Base-by-base conservation (phyloP, 202 grass and related monocot species). In the Digitaria exilis region DNA sequence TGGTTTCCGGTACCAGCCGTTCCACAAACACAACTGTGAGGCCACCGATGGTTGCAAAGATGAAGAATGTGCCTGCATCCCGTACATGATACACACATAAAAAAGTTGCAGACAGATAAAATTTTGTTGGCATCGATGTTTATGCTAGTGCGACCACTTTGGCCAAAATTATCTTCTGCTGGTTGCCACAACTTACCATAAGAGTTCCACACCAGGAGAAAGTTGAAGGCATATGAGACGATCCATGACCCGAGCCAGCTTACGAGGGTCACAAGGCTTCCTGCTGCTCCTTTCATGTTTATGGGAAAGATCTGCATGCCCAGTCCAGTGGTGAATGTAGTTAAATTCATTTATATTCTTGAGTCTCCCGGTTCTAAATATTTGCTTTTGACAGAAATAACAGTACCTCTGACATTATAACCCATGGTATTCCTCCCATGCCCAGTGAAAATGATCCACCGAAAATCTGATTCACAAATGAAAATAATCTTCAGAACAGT, bases 371-470 rank as follows among this genome's bases (percentile, higher is more conserved):
- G 30, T 17, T 85, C 72, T 34, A 37, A 56, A 46, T 21, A 50
- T 7, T 65, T 79, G 41, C 3, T 7, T 16, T 18, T 71, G 3
- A 43, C 77, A 67, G 10, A 34, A 49, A 81, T 21, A 26, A 48
- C 43, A 5, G 65, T 82, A 93, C 94, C 94, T 97, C 91, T 61
- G 91, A 97, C 94, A 97, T 94, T 79, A 94, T 94, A 73, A 97
- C 87, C 94, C 94, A 97, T 66, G 94, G 94, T 70, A 97, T 92
- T 50, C 77, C 87, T 0, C 91, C 91, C 91, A 97, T 97, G 19
- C 94, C 94, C 14, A 97, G 70, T 30, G 94, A 97, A 51, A 94
- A 97, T 18, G 91, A 97, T 65, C 89, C 89, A 35, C 45, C 83
- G 51, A 92, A 97, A 37, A 89, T 66, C 94, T 97, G 82, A 9